phyloP scores from a whole-genome alignment of 2,329 filamentous ascomycete species.

The Nigrospora oryzae region DNA sequence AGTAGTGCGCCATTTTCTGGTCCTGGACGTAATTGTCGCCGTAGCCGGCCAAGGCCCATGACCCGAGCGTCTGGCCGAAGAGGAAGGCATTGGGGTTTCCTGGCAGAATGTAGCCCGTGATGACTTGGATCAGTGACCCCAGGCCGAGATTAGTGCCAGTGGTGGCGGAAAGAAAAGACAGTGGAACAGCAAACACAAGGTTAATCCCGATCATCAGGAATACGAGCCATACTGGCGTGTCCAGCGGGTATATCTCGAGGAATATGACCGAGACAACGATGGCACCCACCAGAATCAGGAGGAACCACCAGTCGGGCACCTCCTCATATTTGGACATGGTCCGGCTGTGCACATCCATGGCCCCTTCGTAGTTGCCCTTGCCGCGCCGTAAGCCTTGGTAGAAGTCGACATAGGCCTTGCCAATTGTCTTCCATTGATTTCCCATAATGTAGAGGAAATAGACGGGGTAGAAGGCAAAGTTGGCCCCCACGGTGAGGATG shows the following conservation, averaged over 20 bases:
- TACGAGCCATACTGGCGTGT: conserved; percentile 41
- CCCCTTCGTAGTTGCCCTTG: conserved; percentile 22
- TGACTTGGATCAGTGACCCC: conserved; percentile 44
- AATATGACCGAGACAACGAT: conserved; percentile 36
- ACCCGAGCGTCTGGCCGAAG: conserved; percentile 40
- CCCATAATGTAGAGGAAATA: conserved; percentile 39
- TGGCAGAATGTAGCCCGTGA: conserved; percentile 40
- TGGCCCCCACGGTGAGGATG: conserved; percentile 23
- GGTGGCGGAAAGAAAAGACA: conserved; percentile 44
- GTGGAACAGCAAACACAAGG: conserved; percentile 40
- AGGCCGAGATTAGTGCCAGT: conserved; percentile 42
- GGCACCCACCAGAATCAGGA: conserved; percentile 26
- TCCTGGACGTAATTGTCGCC: conserved; percentile 21
- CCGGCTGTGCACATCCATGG: conserved; percentile 38
- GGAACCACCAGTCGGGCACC: conserved; percentile 49
- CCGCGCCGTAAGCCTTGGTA: conserved; percentile 34
- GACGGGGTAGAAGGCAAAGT: conserved; percentile 37
- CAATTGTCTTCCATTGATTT: conserved; percentile 31
- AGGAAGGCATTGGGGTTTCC: conserved; percentile 45
- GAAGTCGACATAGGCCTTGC: conserved; percentile 37
- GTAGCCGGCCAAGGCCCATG: conserved; percentile 14
- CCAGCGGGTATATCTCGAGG: conserved; percentile 38
- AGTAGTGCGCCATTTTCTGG: conserved; percentile 22
- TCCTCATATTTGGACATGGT: conserved; percentile 45
- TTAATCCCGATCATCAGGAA: conserved; percentile 41